Evolutionary conservation across 441 rosid species (phyloP).

Genomic region (Erodium chrysanthum): DNA sequence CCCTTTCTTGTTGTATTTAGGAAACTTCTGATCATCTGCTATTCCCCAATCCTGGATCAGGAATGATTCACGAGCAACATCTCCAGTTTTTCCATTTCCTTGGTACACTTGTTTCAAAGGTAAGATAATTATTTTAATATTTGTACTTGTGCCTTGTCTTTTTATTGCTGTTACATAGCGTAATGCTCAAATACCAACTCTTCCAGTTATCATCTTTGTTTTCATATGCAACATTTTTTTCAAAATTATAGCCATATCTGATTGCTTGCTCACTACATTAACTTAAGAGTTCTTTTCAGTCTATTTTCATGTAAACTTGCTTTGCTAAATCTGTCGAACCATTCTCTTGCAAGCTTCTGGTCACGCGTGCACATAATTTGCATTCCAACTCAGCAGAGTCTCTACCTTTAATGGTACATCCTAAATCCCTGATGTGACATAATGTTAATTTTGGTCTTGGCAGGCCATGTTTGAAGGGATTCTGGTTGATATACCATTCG

Average conservation of each 20-base stretch:
- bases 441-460: conserved; percentile 25
- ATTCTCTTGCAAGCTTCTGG: background rate
- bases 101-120: conserved; percentile 90
- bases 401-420: conserved; percentile 9
- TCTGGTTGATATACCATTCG: conserved; percentile 96
- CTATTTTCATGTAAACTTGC: background rate
- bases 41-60: conserved; percentile 98
- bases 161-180: background rate
- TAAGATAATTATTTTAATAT: conserved; percentile 20
- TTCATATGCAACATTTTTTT: background rate
- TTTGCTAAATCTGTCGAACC: no score
- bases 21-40: conserved; percentile 94
- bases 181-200: background rate
- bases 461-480: conserved; percentile 99
- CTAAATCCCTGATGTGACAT: background rate
- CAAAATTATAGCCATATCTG: conserved; percentile 1
- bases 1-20: conserved; percentile 30
- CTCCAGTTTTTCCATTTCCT: conserved; percentile 95
- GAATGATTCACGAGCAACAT: conserved; percentile 93
- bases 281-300: background rate
- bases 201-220: conserved; percentile 3
- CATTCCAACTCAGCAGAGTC: background rate
- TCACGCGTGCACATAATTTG: background rate
- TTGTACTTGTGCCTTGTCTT: conserved; percentile 1
- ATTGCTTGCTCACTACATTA: background rate